Evolutionary conservation across 139 green algal species (phyloP).

Genomic region (Chlamydomonas eustigma): DNA sequence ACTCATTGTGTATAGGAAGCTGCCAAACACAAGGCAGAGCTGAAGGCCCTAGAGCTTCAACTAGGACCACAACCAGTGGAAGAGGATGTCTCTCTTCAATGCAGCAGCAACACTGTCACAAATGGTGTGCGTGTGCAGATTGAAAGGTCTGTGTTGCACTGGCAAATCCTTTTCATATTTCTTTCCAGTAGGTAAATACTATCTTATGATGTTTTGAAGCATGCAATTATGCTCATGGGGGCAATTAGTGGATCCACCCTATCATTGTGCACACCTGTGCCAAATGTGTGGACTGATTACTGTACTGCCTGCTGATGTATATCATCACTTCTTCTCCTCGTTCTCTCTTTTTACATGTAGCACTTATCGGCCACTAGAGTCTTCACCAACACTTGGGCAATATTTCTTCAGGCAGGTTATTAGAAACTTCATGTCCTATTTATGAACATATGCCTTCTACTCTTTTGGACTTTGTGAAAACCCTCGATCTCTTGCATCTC

Average conservation of each 20-base stretch:
- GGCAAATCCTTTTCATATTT: too few species aligned
- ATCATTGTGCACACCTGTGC: too few species aligned
- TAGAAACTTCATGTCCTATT: not conserved
- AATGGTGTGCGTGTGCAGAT: not conserved
- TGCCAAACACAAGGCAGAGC: not conserved
- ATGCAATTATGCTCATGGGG: too few species aligned
- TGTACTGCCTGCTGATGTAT: too few species aligned
- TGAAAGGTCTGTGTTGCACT: not conserved
- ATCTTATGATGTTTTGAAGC: too few species aligned
- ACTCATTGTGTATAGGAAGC: not conserved
- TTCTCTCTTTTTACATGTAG: too few species aligned
- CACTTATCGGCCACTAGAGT: not conserved
- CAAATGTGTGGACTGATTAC: too few species aligned
- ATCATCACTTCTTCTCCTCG: too few species aligned
- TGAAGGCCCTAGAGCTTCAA: not conserved
- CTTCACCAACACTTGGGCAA: not conserved
- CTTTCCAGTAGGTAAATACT: too few species aligned
- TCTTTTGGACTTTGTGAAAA: too few species aligned
- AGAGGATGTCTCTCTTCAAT: not conserved
- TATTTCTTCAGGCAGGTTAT: slow-evolving; percentile 6
- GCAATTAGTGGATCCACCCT: too few species aligned
- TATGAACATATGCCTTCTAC: too few species aligned
- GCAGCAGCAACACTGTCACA: slow-evolving; percentile 5
- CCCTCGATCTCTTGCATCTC: not conserved
- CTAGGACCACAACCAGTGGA: slow-evolving; percentile 1